Evolutionary conservation across 306 rosid species (phyloP).

Genomic region (Trifolium repens): DNA sequence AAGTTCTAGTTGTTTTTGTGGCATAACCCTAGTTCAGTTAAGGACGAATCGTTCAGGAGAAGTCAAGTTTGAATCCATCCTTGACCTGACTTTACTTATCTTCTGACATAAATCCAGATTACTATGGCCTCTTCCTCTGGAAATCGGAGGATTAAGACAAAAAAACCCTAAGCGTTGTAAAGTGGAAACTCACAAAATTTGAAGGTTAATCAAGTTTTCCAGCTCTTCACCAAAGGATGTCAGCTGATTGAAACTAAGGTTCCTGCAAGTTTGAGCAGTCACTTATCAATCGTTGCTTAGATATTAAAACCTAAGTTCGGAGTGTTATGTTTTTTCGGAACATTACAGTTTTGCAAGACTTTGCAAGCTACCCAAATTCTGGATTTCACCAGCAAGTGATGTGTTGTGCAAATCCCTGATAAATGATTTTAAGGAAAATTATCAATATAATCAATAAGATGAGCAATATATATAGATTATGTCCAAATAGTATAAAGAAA

Average conservation of each 20-base stretch:
- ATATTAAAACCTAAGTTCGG: neutral
- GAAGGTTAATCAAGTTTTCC: conserved; percentile 72
- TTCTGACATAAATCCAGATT: neutral
- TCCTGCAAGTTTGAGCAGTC: conserved; percentile 63
- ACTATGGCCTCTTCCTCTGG: neutral
- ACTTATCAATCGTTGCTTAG: conserved; percentile 16
- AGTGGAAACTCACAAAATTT: conserved; percentile 65
- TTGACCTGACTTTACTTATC: neutral
- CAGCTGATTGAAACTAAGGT: conserved; percentile 82
- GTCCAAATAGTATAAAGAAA: conserved; percentile 24
- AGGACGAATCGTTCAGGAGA: neutral
- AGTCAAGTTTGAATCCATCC: no score
- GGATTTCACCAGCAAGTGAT: conserved; percentile 75
- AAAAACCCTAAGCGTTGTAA: neutral
- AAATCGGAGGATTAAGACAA: neutral
- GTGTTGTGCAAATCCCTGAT: conserved; percentile 92
- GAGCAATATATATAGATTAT: neutral
- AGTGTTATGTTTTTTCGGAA: conserved; percentile 36
- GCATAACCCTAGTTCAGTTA: neutral
- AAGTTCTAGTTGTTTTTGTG: conserved; percentile 1
- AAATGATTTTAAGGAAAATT: conserved; percentile 28
- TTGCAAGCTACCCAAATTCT: conserved; percentile 80
- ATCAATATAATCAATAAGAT: neutral
- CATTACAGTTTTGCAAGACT: conserved; percentile 80
- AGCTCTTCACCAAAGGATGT: conserved; percentile 75